Base-by-base conservation (phyloP, 257 asterid species). In the Solanum arcanum region DNA sequence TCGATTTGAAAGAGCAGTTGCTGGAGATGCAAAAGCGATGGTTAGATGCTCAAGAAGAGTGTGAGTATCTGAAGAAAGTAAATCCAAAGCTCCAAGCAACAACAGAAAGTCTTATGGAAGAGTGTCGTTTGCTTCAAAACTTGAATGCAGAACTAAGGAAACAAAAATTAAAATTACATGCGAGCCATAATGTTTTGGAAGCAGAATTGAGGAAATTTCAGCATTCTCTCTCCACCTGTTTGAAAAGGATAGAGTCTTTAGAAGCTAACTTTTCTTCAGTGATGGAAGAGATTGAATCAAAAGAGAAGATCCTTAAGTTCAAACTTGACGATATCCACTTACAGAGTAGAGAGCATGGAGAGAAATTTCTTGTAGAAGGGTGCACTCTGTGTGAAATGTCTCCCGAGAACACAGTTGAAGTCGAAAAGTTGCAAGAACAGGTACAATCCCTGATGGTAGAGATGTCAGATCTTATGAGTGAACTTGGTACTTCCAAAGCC, bases 91-190 rank as follows among this genome's bases (percentile, higher is more conserved):
- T 92, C 44, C 92, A 92, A 85, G 88, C 88, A 5, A 90, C 92
- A 31, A 86, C 90, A 27, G 94, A 91, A 87, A 87, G 64, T 29
- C 90, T 92, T 31, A 86, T 90, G 59, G 94, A 91, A 69, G 94
- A 92, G 88, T 90, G 87, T 66, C 82, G 64, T 84, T 90, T 76
- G 5, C 78, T 91, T 25, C 92, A 91, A 18, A 86, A 81, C 27
- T 82, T 89, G 64, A 91, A 87, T n/a, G 87, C 73, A 72, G 93
- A 90, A 72, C 86, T 91, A 29, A 90, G 90, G 87, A 90, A 88
- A 64, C 92, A 90, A 78, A 92, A 87, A 49, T 12, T 66, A 83
- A 81, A 88, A 77, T 20, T 92, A 86, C 88, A 89, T 64, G 33
- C 47, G 20, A 87, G 68, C 42, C 87, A 91, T 81, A 77, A 88